Evolutionary conservation across 352 stramenopile species (phyloP).

Genomic region (Phytopythium montanum): DNA sequence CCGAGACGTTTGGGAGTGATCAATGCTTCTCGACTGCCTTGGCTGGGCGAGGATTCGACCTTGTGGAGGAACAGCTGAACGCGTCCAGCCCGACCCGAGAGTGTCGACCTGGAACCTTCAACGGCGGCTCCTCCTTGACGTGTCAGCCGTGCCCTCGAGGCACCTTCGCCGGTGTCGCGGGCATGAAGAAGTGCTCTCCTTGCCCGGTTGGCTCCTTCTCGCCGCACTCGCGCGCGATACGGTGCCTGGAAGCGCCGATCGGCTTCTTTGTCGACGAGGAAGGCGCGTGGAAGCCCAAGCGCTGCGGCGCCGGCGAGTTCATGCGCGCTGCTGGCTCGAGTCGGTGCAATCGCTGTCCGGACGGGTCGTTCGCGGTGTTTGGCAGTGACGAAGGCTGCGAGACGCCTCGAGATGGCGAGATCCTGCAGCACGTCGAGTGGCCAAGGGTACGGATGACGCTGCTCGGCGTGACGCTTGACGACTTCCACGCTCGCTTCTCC

Average conservation of each 20-base stretch:
- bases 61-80: background rate
- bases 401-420: slow-evolving; percentile 25
- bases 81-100: background rate
- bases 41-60: slow-evolving; percentile 17
- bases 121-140: slow-evolving; percentile 23
- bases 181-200: slow-evolving; percentile 16
- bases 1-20: slow-evolving; percentile 25
- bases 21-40: slow-evolving; percentile 18
- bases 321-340: slow-evolving; percentile 15
- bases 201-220: slow-evolving; percentile 38
- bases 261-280: slow-evolving; percentile 31
- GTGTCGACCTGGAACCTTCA: slow-evolving; percentile 35
- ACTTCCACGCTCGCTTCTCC: slow-evolving; percentile 6
- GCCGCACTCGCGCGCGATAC: slow-evolving; percentile 12
- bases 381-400: slow-evolving; percentile 23
- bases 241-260: slow-evolving; percentile 23
- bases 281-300: slow-evolving; percentile 21
- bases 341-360: slow-evolving; percentile 25
- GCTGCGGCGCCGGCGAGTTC: slow-evolving; percentile 27
- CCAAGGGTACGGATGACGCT: slow-evolving; percentile 21
- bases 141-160: slow-evolving; percentile 32
- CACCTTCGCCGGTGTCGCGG: slow-evolving; percentile 15
- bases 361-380: slow-evolving; percentile 27
- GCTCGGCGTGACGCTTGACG: slow-evolving; percentile 10
- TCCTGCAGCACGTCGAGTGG: slow-evolving; percentile 40